These are phyloP conservation scores for Fomitopsis pulvina DNA, from an alignment of 768 basidiomycete genomes.

Conservation along the genomic window DNA sequence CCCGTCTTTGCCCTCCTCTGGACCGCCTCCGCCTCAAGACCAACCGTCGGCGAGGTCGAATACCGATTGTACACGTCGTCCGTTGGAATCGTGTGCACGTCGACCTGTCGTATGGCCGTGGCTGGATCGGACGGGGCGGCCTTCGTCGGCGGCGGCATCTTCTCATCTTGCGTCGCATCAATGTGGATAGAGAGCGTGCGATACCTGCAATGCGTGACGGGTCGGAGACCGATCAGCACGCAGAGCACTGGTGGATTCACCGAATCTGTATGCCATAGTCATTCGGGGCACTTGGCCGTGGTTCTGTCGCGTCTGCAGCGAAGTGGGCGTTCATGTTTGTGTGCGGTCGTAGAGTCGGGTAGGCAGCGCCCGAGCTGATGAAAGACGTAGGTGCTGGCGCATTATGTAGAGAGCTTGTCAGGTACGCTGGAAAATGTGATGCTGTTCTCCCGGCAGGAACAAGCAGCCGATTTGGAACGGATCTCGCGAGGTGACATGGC, in stretches of 20 bases:
- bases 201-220: conserved; percentile 19
- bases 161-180: conserved; percentile 19
- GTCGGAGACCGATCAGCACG: not conserved
- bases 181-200: conserved; percentile 42
- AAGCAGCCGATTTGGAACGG: no score
- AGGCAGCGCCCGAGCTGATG: no score
- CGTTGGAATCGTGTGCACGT: conserved; percentile 37
- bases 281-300: not conserved
- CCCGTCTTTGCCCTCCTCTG: conserved; percentile 35
- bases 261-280: conserved; percentile 1
- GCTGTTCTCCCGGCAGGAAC: no score
- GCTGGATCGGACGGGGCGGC: conserved; percentile 25
- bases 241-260: not conserved
- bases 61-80: conserved; percentile 40
- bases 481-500: no score
- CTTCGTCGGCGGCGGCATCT: conserved; percentile 13
- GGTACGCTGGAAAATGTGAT: no score
- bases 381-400: no score
- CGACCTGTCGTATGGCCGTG: conserved; percentile 36
- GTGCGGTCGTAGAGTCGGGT: no score
- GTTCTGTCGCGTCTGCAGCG: no score
- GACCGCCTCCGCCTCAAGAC: conserved; percentile 44
- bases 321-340: no score
- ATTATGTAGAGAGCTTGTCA: no score
- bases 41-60: conserved; percentile 36